These are phyloP conservation scores for Diaporthe eres DNA, from an alignment of 2,329 filamentous ascomycete species.

Conservation along the genomic window DNA sequence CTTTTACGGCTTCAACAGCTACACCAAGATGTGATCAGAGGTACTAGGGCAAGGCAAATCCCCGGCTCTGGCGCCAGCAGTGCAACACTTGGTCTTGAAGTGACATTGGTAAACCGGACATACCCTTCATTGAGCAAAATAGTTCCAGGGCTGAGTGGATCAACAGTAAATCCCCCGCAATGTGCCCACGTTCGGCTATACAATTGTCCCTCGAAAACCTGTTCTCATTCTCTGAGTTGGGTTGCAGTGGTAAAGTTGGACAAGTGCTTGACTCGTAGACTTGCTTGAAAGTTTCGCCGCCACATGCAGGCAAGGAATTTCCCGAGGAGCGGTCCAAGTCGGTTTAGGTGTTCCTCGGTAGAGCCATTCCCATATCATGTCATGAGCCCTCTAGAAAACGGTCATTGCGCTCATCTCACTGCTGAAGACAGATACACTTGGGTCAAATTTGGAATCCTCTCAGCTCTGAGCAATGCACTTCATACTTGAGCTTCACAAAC, in stretches of 20 bases:
- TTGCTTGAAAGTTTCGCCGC: conserved; percentile 5
- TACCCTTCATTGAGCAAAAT: too few relatives aligned
- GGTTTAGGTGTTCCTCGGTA: not conserved
- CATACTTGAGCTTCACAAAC: not conserved
- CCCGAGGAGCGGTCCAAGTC: not conserved
- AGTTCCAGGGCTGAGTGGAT: not conserved
- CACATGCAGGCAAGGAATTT: not conserved
- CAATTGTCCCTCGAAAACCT: not conserved
- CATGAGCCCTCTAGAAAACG: not conserved
- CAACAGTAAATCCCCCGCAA: not conserved
- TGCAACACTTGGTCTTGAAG: not conserved
- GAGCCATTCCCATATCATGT: too few relatives aligned
- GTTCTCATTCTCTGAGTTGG: not conserved
- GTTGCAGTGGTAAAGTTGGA: not conserved
- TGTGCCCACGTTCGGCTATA: not conserved
- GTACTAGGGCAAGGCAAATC: not conserved
- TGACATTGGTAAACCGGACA: not conserved
- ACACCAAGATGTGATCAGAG: not conserved
- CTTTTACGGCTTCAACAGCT: not conserved
- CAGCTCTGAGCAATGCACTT: not conserved
- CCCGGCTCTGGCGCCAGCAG: not conserved
- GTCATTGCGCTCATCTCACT: not conserved
- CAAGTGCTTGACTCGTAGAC: conserved; percentile 14
- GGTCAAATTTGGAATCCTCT: not conserved
- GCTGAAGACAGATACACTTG: not conserved